phyloP scores from a whole-genome alignment of 2,329 filamentous ascomycete species.

The Coniella vitis region DNA sequence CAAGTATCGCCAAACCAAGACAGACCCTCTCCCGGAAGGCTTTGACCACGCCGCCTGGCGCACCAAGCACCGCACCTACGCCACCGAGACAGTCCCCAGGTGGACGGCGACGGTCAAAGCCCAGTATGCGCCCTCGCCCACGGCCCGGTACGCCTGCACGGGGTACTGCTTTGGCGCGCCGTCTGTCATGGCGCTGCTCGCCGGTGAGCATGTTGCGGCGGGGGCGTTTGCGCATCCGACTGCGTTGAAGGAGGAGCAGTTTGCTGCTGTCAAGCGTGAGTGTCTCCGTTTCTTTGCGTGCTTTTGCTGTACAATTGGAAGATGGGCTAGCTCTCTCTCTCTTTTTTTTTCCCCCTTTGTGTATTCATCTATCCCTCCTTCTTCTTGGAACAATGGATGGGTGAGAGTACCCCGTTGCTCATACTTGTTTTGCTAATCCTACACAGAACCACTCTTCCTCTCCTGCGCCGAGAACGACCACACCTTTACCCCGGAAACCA shows the following conservation, averaged over 20 bases:
- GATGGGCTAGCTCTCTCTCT: too few relatives aligned
- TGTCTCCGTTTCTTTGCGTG: too few relatives aligned
- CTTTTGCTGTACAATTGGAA: too few relatives aligned
- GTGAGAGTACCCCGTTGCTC: too few relatives aligned
- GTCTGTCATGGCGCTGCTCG: constrained; percentile 37
- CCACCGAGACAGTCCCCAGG: constrained; percentile 33
- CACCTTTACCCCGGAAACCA: constrained; percentile 31
- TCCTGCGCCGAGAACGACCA: constrained; percentile 40
- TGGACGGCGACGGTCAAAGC: constrained; percentile 35
- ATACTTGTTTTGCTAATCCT: background rate
- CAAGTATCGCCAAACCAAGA: constrained; percentile 29
- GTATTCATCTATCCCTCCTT: background rate
- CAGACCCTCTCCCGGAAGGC: constrained; percentile 26
- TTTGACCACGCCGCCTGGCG: constrained; percentile 45
- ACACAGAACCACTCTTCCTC: constrained; percentile 34
- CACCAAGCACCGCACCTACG: constrained; percentile 36
- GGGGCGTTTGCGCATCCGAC: constrained; percentile 47
- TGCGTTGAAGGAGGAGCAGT: constrained; percentile 40
- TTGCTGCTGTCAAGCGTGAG: constrained; percentile 30
- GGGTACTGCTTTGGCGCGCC: constrained; percentile 37
- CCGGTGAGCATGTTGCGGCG: constrained; percentile 28
- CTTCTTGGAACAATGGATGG: too few relatives aligned
- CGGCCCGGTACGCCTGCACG: constrained; percentile 32
- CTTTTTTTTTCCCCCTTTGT: background rate
- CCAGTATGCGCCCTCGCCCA: constrained; percentile 25